These are phyloP conservation scores for Saposhnikovia divaricata DNA, from an alignment of 129 eudicot species.

Conservation along the genomic window DNA sequence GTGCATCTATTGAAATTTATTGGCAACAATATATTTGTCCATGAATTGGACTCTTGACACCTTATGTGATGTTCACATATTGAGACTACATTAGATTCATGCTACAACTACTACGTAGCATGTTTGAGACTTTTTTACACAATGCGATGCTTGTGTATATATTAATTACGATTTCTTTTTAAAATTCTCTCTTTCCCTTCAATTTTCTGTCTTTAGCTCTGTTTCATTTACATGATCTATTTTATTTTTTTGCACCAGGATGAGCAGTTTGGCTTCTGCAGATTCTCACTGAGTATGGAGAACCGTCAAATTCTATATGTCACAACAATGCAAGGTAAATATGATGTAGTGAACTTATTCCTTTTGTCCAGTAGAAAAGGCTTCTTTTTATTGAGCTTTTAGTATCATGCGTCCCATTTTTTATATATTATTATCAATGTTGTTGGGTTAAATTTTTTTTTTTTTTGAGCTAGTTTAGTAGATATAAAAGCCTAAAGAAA, in stretches of 20 bases:
- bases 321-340: constrained; percentile 62
- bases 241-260: constrained; percentile 33
- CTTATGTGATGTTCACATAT: background rate
- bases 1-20: background rate
- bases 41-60: background rate
- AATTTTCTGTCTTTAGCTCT: background rate
- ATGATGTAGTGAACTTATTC: background rate
- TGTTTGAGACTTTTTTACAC: background rate
- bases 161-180: background rate
- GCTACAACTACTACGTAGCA: too few relatives aligned
- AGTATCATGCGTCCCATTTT: too few relatives aligned
- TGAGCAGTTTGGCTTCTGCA: constrained; percentile 75
- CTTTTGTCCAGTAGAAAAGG: background rate
- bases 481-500: background rate
- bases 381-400: too few relatives aligned
- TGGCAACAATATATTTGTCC: background rate
- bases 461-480: background rate
- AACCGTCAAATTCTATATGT: constrained; percentile 53
- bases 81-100: background rate
- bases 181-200: background rate
- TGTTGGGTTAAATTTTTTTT: background rate
- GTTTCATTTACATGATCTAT: background rate
- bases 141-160: background rate
- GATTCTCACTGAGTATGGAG: constrained; percentile 46
- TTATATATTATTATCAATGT: too few relatives aligned